Percentiles rank a stretch among this genome's conserved stretches.
phyloP scores from a whole-genome alignment of 176 grass and related monocot genomes.

The Otatea glauca region DNA sequence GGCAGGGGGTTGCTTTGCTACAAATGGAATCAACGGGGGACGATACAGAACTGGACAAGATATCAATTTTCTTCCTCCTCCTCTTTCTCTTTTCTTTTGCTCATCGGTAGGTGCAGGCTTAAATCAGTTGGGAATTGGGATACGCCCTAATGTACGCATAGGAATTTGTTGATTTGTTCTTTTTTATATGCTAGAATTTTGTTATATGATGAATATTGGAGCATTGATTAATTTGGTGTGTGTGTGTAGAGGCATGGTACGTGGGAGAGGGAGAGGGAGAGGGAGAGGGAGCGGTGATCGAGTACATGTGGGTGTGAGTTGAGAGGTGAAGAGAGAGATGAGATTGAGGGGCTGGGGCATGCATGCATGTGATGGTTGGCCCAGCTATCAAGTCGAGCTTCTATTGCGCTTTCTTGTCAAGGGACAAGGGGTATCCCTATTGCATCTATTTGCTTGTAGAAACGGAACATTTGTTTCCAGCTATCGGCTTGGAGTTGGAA shows the following conservation, averaged over 20 bases:
- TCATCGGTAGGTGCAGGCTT: not conserved
- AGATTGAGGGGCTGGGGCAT: not conserved
- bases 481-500: slow-evolving; percentile 38
- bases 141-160: not conserved
- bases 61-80: not conserved
- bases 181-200: not conserved
- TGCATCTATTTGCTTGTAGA: slow-evolving; percentile 60
- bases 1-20: slow-evolving; percentile 56
- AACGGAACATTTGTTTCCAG: slow-evolving; percentile 44
- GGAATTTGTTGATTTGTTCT: not conserved
- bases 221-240: not conserved
- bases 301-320: too few species aligned
- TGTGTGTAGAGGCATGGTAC: not conserved
- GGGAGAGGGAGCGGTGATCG: too few species aligned
- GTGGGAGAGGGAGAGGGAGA: too few species aligned
- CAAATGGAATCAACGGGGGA: slow-evolving; percentile 54
- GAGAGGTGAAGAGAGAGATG: not conserved
- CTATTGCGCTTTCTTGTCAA: slow-evolving; percentile 87
- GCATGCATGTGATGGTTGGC: slow-evolving; percentile 72
- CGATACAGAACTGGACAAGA: slow-evolving; percentile 35
- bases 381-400: slow-evolving; percentile 68
- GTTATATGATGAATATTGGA: not conserved
- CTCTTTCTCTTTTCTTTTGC: not conserved
- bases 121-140: not conserved
- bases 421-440: slow-evolving; percentile 53